These are phyloP conservation scores for Entomortierella chlamydospora DNA, from an alignment of 192 early-diverging fungal species.

Conservation along the genomic window DNA sequence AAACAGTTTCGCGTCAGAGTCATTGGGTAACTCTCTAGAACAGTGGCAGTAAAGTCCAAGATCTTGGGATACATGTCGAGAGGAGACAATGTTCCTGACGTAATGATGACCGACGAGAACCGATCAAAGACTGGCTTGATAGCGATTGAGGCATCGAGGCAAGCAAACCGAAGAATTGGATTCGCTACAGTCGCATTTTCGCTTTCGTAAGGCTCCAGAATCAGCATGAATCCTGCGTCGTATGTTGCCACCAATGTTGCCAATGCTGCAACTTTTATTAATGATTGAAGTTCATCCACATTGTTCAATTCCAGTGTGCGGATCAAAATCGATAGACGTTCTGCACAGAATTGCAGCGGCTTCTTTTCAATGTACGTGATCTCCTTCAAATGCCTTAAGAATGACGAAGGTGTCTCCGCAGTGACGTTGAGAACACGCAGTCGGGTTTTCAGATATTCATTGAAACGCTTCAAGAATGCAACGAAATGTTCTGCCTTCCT, in stretches of 20 bases:
- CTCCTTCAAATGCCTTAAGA: conserved; percentile 92
- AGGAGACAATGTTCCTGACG: conserved; percentile 99
- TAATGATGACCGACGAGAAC: conserved; percentile 96
- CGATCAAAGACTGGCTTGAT: conserved; percentile 97
- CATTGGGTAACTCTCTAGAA: conserved; percentile 97
- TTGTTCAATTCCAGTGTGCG: conserved; percentile 94
- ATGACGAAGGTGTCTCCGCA: conserved; percentile 94
- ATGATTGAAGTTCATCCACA: conserved; percentile 84
- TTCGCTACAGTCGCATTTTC: conserved; percentile 94
- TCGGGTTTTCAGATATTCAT: conserved; percentile 98
- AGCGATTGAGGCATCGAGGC: conserved; percentile 95
- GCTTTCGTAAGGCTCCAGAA: conserved; percentile 97
- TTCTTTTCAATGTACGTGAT: conserved; percentile 96
- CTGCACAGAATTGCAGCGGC: conserved; percentile 95
- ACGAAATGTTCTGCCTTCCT: conserved; percentile 98
- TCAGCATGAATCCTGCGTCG: conserved; percentile 94
- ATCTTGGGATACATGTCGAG: conserved; percentile 98
- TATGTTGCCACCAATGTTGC: conserved; percentile 97
- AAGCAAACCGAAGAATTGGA: conserved; percentile 89
- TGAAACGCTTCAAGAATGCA: conserved; percentile 92
- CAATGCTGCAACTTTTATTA: conserved; percentile 90
- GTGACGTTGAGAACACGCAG: conserved; percentile 97
- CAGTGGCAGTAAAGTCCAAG: conserved; percentile 86
- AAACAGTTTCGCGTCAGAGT: conserved; percentile 94
- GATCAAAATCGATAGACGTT: conserved; percentile 89